phyloP scores from a whole-genome alignment of 2,329 filamentous ascomycete genomes.

The Magnaporthales sp. region DNA sequence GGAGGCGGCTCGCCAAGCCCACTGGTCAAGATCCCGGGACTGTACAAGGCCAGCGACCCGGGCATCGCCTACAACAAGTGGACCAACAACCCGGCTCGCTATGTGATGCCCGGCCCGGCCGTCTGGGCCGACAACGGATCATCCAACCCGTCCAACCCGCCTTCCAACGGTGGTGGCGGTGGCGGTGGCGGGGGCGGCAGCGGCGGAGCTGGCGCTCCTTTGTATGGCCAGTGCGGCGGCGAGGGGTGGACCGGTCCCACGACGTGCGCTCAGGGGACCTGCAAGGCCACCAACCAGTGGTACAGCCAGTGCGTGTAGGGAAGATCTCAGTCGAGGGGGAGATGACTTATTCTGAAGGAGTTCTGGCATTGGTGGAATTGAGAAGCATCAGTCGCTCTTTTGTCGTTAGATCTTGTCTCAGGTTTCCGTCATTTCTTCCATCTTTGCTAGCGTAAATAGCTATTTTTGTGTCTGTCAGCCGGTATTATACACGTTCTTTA shows the following conservation, averaged over 20 bases:
- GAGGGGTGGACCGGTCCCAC: neutral
- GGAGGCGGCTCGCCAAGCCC: conserved; percentile 25
- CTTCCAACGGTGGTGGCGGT: too few species aligned
- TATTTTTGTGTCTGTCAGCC: too few species aligned
- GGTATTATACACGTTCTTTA: too few species aligned
- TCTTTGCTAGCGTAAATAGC: neutral
- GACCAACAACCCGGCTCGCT: conserved; percentile 2
- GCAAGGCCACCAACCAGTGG: neutral
- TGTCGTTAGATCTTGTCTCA: neutral
- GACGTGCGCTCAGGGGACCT: neutral
- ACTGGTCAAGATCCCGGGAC: conserved; percentile 30
- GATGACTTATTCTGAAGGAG: neutral
- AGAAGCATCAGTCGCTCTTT: neutral
- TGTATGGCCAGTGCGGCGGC: conserved; percentile 1
- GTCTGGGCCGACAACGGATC: neutral
- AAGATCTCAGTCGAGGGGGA: neutral
- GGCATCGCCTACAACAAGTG: conserved; percentile 9
- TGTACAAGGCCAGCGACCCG: conserved; percentile 47
- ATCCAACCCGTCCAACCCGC: neutral
- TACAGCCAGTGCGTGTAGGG: conserved; percentile 2
- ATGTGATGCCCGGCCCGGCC: conserved; percentile 5
- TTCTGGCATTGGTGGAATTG: neutral
- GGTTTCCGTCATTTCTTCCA: neutral
- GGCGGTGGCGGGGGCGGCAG: neutral
- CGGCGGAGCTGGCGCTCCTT: neutral